Base-by-base conservation (phyloP, 2,329 filamentous ascomycete species). In the Parastagonospora avenae region DNA sequence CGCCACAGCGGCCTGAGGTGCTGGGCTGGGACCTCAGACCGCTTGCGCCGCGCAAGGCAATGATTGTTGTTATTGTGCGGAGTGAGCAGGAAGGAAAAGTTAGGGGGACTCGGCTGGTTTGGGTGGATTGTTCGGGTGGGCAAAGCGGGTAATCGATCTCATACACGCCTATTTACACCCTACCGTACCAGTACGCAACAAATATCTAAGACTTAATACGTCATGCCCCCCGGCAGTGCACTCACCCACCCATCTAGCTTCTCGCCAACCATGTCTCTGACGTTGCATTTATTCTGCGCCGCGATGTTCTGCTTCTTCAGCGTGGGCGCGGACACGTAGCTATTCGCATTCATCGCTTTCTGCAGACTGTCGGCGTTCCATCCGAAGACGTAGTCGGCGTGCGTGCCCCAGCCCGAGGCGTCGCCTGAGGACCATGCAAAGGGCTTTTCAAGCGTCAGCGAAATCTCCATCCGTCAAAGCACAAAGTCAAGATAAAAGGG, bases 301-400 rank as follows among this genome's bases (percentile, higher is more conserved):
- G 67, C 64, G 48, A 71, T 68, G 8, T 46, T 64, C 56, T 72
- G 68, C 41, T 66, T 71, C 56, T 68, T 70, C 9, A 72, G 42
- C 45, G 55, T 68, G 35, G 64, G 63, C 30, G 66, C 63, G 31
- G 38, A 45, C 15, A 70, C 67, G 54, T 70, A 70, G 4, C 59
- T 66, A 38, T 69, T 60, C 8, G 47, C 60, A 55, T 72, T 63
- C 56, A 72, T 60, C 12, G 60, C 60, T 47, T 64, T 63, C 51
- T 70, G 65, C 24, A 70, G 47, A 29, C 52, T 57, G 54, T 70
- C 58, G 15, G 60, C 65, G 48, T 70, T 66, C 66, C 67, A 71
- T 5, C 67, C 67, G 46, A 71, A 71, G 15, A 71, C 38, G 46
- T 71, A 71, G 52, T 71, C 67, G 11, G 65, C 67, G 52, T 71